Conservation (phyloP, 164 flowering plant genomes). For the Vitis cinerea region DNA sequence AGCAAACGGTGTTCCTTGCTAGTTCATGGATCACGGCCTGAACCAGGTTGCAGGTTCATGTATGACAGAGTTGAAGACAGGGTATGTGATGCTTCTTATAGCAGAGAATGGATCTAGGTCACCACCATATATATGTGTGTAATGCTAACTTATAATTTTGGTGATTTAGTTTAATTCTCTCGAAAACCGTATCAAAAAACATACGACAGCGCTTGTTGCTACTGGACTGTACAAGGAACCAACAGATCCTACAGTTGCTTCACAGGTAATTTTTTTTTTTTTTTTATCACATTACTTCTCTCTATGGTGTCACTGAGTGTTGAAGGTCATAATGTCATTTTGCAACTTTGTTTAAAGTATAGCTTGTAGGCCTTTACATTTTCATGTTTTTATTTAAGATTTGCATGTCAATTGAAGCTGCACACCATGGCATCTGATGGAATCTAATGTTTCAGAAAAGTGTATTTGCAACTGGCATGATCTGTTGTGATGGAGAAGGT, state of each 20-base stretch:
- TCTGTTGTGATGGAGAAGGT: slow-evolving; percentile 95
- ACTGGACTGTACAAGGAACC: slow-evolving; percentile 68
- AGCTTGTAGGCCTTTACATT: too few relatives aligned
- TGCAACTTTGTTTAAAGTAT: too few relatives aligned
- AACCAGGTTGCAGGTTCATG: slow-evolving; percentile 86
- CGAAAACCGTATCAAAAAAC: slow-evolving; percentile 61
- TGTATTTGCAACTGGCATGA: slow-evolving; percentile 87
- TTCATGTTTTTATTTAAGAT: too few relatives aligned
- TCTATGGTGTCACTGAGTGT: neutral
- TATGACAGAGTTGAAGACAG: slow-evolving; percentile 82
- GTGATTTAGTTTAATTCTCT: slow-evolving; percentile 64
- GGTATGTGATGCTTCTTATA: slow-evolving; percentile 42
- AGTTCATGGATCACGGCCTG: slow-evolving; percentile 52
- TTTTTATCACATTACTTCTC: neutral
- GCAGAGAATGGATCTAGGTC: neutral
- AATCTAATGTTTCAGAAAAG: slow-evolving; percentile 56
- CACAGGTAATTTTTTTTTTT: slow-evolving; percentile 54
- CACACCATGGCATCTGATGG: slow-evolving; percentile 4
- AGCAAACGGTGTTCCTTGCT: slow-evolving; percentile 62
- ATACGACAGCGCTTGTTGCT: slow-evolving; percentile 45
- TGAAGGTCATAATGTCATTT: neutral
- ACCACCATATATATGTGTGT: neutral
- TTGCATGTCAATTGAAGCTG: neutral
- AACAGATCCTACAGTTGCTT: slow-evolving; percentile 83
- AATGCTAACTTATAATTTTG: slow-evolving; percentile 15